phyloP scores from a whole-genome alignment of 2,329 filamentous ascomycete genomes.

The Pseudocercospora cruenta region DNA sequence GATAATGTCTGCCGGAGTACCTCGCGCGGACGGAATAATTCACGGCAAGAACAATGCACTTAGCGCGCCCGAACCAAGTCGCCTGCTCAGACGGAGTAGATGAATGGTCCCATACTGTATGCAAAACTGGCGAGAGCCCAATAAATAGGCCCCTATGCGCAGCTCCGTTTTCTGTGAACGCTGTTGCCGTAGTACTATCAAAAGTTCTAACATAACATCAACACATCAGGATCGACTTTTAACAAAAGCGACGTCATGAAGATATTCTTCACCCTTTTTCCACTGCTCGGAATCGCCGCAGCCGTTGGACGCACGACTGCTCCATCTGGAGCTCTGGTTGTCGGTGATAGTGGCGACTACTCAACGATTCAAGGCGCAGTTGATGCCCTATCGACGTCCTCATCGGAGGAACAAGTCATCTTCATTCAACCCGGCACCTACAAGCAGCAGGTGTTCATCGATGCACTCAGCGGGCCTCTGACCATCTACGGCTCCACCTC shows the following conservation, averaged over 20 bases:
- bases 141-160: background rate
- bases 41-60: background rate
- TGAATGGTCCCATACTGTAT: background rate
- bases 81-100: background rate
- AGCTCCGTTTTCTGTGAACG: background rate
- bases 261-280: conserved; percentile 12
- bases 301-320: conserved; percentile 47
- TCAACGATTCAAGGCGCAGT: conserved; percentile 61
- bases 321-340: conserved; percentile 57
- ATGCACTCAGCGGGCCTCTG: conserved; percentile 52
- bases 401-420: conserved; percentile 59
- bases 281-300: conserved; percentile 25
- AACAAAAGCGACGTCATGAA: conserved; percentile 15
- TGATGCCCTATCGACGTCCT: conserved; percentile 58
- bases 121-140: background rate
- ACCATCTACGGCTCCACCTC: conserved; percentile 64
- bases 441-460: conserved; percentile 62
- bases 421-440: conserved; percentile 67
- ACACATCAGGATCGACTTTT: background rate
- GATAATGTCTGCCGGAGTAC: background rate
- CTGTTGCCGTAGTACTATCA: background rate
- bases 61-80: background rate
- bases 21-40: background rate
- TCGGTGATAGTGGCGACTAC: conserved; percentile 46
- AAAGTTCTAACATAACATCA: background rate